phyloP scores from a whole-genome alignment of 495 filamentous ascomycete genomes.

The Penicillium lagena region DNA sequence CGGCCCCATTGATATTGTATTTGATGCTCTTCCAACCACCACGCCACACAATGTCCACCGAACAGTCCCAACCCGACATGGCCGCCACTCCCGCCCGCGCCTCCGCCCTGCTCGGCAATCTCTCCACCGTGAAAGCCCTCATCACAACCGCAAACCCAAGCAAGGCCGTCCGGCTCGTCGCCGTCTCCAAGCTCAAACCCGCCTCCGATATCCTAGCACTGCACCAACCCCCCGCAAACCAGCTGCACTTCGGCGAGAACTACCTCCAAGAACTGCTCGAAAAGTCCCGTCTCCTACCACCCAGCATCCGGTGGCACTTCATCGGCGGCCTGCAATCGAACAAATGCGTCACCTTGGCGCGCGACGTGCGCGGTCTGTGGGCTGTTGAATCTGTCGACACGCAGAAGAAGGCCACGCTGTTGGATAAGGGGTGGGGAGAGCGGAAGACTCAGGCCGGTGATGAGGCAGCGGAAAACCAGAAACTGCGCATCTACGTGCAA shows the following conservation, averaged over 20 bases:
- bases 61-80: conserved; percentile 20
- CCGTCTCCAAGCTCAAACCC: conserved; percentile 92
- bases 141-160: conserved; percentile 20
- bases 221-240: conserved; percentile 51
- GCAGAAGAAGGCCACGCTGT: conserved; percentile 73
- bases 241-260: conserved; percentile 92
- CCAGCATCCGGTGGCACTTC: conserved; percentile 86
- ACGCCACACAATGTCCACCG: conserved; percentile 14
- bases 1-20: no score
- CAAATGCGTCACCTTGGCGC: conserved; percentile 82
- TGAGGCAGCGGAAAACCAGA: conserved; percentile 7
- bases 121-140: conserved; percentile 26
- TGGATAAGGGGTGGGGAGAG: conserved; percentile 70
- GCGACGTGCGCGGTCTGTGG: conserved; percentile 82
- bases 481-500: conserved; percentile 76
- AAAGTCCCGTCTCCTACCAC: conserved; percentile 76
- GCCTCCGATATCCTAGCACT: conserved; percentile 81
- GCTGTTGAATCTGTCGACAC: conserved; percentile 87
- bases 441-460: conserved; percentile 15
- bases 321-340: conserved; percentile 88
- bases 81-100: conserved; percentile 31
- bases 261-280: conserved; percentile 88
- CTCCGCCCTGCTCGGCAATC: conserved; percentile 31
- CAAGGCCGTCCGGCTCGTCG: conserved; percentile 65
- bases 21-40: background rate